Percentiles rank a stretch among this genome's conserved stretches.
Conservation (phyloP, 179 eudicot species). For the Amaranthus tricolor region DNA sequence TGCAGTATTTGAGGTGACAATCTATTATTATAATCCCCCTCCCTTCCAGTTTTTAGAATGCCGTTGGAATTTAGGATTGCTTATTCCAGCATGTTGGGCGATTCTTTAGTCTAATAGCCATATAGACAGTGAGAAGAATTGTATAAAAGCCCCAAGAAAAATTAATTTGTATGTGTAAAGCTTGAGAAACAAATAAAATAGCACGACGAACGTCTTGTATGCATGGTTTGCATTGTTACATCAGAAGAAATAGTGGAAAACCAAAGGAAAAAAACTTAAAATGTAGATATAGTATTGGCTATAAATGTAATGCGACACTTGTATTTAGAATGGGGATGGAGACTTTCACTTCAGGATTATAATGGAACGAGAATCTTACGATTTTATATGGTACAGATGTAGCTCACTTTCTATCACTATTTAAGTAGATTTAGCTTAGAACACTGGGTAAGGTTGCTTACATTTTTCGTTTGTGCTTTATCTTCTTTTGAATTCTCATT, state of each 20-base stretch:
- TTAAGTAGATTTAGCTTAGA: not conserved
- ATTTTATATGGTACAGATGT: not conserved
- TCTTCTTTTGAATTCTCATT: not conserved
- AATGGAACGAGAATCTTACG: not conserved
- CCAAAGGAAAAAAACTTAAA: too few relatives aligned
- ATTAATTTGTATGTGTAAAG: not conserved
- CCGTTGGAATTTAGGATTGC: not conserved
- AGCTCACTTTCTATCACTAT: not conserved
- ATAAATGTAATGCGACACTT: too few relatives aligned
- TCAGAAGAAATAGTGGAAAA: not conserved
- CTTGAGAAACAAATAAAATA: too few relatives aligned
- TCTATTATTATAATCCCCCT: too few relatives aligned
- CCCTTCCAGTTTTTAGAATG: not conserved
- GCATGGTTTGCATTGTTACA: not conserved
- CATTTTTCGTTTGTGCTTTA: not conserved
- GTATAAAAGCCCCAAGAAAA: not conserved
- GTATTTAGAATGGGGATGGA: not conserved
- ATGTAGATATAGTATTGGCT: not conserved
- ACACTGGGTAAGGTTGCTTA: not conserved
- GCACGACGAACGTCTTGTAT: not conserved
- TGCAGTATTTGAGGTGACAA: too few relatives aligned
- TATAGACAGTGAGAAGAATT: not conserved
- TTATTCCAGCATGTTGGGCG: constrained; percentile 1
- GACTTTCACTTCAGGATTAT: not conserved
- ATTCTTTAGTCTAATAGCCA: not conserved